Percentiles rank a stretch among this genome's conserved stretches.
These are phyloP conservation scores for Trichophyton mentagrophytes DNA, from an alignment of 2,329 filamentous ascomycete genomes.

Conservation along the genomic window DNA sequence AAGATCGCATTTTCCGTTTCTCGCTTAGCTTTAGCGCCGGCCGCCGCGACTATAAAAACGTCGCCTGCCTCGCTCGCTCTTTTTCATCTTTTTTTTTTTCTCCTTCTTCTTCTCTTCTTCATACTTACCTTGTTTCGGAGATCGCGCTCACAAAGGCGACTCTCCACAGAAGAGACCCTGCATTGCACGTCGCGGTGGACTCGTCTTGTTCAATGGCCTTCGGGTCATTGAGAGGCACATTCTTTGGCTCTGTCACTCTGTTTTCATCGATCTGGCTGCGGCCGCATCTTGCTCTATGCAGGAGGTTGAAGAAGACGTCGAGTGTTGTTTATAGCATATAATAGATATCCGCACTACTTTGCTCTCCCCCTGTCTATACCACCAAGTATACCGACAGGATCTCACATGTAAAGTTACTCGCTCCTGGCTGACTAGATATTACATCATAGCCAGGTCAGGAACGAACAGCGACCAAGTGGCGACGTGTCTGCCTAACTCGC, in stretches of 20 bases:
- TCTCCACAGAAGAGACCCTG: conserved; percentile 38
- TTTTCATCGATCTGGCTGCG: conserved; percentile 9
- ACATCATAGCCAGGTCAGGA: neutral
- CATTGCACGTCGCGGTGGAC: conserved; percentile 47
- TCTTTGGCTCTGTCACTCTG: conserved; percentile 31
- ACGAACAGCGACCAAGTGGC: neutral
- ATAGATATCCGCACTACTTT: no score
- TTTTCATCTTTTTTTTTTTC: conserved; percentile 18
- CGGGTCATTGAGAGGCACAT: conserved; percentile 38
- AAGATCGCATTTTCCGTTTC: neutral
- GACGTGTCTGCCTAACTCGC: neutral
- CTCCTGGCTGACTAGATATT: neutral
- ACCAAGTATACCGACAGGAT: no score
- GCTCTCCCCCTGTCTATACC: no score
- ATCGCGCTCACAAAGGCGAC: conserved; percentile 35
- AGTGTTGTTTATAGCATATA: neutral
- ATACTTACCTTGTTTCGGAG: conserved; percentile 41
- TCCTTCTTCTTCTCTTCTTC: conserved; percentile 35
- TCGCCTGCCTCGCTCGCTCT: neutral
- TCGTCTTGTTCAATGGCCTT: conserved; percentile 36
- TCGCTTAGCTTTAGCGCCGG: neutral
- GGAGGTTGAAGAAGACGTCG: conserved; percentile 10
- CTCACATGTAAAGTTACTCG: no score
- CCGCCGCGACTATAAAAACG: conserved; percentile 21
- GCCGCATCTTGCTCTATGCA: conserved; percentile 9